These are phyloP conservation scores for Ilyonectria destructans DNA, from an alignment of 2,329 filamentous ascomycete genomes.

Conservation along the genomic window DNA sequence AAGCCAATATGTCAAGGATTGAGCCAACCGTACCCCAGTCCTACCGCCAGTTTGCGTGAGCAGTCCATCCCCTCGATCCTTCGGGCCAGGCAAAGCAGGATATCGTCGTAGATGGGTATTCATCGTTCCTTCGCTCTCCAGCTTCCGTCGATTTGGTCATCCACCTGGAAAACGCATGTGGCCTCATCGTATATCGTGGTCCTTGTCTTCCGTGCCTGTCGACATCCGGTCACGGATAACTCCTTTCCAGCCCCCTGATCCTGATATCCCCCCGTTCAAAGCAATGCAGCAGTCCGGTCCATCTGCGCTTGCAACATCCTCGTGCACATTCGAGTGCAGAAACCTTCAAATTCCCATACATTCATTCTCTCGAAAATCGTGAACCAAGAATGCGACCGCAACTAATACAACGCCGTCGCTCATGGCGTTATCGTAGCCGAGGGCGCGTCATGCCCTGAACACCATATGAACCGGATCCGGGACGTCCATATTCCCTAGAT, in stretches of 20 bases:
- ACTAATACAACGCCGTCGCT: slow-evolving; percentile 40
- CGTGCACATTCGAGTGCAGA: slow-evolving; percentile 33
- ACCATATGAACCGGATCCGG: slow-evolving; percentile 42
- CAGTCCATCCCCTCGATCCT: slow-evolving; percentile 28
- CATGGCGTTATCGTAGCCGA: slow-evolving; percentile 36
- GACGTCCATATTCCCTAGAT: slow-evolving; percentile 38
- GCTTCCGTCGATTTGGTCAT: slow-evolving; percentile 18
- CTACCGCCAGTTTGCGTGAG: slow-evolving; percentile 25
- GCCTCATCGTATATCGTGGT: slow-evolving; percentile 22
- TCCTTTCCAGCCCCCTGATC: slow-evolving; percentile 22
- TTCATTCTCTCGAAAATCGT: slow-evolving; percentile 34
- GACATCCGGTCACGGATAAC: slow-evolving; percentile 27
- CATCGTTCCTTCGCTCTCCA: slow-evolving; percentile 22
- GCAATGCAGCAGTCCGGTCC: slow-evolving; percentile 25
- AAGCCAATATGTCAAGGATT: slow-evolving; percentile 39
- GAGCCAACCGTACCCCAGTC: slow-evolving; percentile 29
- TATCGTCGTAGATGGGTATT: slow-evolving; percentile 36
- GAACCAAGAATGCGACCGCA: slow-evolving; percentile 38
- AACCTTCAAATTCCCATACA: slow-evolving; percentile 39
- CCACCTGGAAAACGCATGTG: slow-evolving; percentile 18
- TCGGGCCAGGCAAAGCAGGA: slow-evolving; percentile 38
- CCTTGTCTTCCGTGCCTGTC: slow-evolving; percentile 23
- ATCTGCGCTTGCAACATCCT: slow-evolving; percentile 29
- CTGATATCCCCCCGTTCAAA: slow-evolving; percentile 30
- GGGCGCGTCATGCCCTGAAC: slow-evolving; percentile 34